Evolutionary conservation across 768 basidiomycete species (phyloP), one percentile per base, ranked within the genome.

Genomic region (Mycena chlorophos): DNA sequence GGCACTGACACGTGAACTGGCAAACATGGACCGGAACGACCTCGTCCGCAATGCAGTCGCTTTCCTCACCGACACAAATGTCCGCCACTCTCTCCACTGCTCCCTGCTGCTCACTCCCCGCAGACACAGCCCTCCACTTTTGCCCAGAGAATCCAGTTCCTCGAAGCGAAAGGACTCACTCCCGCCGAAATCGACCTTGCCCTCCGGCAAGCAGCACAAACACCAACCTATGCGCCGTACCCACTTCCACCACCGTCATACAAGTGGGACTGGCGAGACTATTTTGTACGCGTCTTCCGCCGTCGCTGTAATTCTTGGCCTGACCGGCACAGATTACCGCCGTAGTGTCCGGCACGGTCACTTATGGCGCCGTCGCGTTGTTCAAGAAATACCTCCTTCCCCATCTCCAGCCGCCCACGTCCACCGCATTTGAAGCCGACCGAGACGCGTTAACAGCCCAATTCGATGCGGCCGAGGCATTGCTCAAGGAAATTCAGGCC

Each of bases 181-280:
- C 77, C 79, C 5, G 70, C 76, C 16, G 96, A 99, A 73, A 94
- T 98, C 57, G 91, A 97, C 68, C 76, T 84, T 27, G 94, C 93
- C 1, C 69, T 98, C 67, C 80, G 80, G 55, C 87, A 86, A 66
- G 81, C 86, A 0, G 69, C 84, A 26, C 56, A 67, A 39, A 56
- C 52, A 54, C 57, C 65, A n/a, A 57, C 64, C 14, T 81, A 81
- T 65, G 56, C 70, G 52, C 64, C 77, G 46, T 71, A 76, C 58
- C 68, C 73, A 16, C 61, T 72, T 26, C 71, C 80, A 58, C 77
- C 77, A 16, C 72, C 71, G 23, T 65, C 73, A 22, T 84, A 81
- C 8, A 77, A 75, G 55, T 86, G 91, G 83, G 96, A 98, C 70
- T 99, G 97, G 97, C 79, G 95, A 55, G 97, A 99, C 73, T 93